Percentiles rank a stretch among this genome's conserved stretches.
phyloP scores from a whole-genome alignment of 768 basidiomycete genomes.

The Amanita phalloides region DNA sequence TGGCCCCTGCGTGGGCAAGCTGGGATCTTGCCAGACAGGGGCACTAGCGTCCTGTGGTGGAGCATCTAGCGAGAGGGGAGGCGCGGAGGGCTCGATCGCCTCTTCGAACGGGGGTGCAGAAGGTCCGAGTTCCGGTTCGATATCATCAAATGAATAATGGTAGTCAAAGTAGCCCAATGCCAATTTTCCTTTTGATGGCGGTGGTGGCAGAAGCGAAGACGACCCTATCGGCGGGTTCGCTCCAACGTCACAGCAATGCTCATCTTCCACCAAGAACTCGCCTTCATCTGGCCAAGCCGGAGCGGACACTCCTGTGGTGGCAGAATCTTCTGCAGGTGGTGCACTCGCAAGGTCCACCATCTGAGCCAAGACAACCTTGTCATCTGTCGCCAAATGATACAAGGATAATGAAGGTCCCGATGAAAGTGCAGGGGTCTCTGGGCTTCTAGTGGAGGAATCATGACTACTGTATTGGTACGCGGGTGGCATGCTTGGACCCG shows the following conservation, averaged over 20 bases:
- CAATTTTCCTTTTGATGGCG: slow-evolving; percentile 33
- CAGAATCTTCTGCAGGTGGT: slow-evolving; percentile 25
- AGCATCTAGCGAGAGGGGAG: background rate
- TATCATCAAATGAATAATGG: slow-evolving; percentile 28
- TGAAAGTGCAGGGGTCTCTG: background rate
- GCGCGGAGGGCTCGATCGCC: slow-evolving; percentile 16
- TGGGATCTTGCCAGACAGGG: slow-evolving; percentile 9
- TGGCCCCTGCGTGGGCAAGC: background rate
- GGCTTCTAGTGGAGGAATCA: slow-evolving; percentile 2
- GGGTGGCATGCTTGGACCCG: slow-evolving; percentile 14
- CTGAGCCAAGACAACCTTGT: slow-evolving; percentile 46
- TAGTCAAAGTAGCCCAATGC: slow-evolving; percentile 30
- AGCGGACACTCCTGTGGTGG: slow-evolving; percentile 26
- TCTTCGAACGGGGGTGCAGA: slow-evolving; percentile 39
- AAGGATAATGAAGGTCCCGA: background rate
- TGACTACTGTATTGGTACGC: slow-evolving; percentile 31
- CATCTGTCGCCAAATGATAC: slow-evolving; percentile 47
- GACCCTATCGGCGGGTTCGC: background rate
- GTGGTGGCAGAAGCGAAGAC: slow-evolving; percentile 28
- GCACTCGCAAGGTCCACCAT: slow-evolving; percentile 41
- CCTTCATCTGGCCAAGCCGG: slow-evolving; percentile 44
- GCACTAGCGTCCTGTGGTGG: slow-evolving; percentile 11
- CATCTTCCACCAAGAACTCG: background rate
- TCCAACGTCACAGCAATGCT: background rate
- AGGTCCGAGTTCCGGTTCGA: slow-evolving; percentile 26